These are phyloP conservation scores for Suhomyces sp. DNA, from an alignment of 805 yeast genomes.

Conservation along the genomic window DNA sequence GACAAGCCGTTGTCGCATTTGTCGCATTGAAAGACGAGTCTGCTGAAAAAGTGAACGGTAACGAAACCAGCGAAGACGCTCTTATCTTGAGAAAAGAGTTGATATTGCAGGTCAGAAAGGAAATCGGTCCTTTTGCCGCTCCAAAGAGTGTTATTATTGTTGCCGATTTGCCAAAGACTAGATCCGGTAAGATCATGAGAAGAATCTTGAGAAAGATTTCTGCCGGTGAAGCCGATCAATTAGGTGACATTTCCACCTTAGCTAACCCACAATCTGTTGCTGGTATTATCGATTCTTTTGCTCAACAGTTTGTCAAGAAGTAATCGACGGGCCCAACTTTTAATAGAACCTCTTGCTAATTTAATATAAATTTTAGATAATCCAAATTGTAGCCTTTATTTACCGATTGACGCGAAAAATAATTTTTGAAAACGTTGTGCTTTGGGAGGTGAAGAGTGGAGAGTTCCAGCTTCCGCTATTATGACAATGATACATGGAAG, in stretches of 20 bases:
- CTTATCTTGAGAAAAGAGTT: constrained; percentile 58
- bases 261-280: constrained; percentile 74
- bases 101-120: constrained; percentile 67
- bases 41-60: constrained; percentile 23
- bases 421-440: not conserved
- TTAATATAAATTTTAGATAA: not conserved
- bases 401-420: not conserved
- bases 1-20: constrained; percentile 82
- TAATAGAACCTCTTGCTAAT: not conserved
- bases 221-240: constrained; percentile 73
- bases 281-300: constrained; percentile 51
- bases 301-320: constrained; percentile 40
- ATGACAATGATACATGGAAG: not conserved
- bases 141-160: constrained; percentile 73
- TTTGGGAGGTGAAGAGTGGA: not conserved
- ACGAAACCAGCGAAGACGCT: constrained; percentile 43
- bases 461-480: not conserved
- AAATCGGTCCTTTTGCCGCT: constrained; percentile 85
- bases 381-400: not conserved
- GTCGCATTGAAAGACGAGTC: constrained; percentile 63
- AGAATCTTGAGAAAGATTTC: constrained; percentile 75
- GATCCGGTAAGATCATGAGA: constrained; percentile 87
- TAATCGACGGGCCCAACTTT: constrained; percentile 10
- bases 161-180: constrained; percentile 77
- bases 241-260: constrained; percentile 76